Base-by-base conservation (phyloP, 1,139 yeast genomes). In the Candida smagusa region DNA sequence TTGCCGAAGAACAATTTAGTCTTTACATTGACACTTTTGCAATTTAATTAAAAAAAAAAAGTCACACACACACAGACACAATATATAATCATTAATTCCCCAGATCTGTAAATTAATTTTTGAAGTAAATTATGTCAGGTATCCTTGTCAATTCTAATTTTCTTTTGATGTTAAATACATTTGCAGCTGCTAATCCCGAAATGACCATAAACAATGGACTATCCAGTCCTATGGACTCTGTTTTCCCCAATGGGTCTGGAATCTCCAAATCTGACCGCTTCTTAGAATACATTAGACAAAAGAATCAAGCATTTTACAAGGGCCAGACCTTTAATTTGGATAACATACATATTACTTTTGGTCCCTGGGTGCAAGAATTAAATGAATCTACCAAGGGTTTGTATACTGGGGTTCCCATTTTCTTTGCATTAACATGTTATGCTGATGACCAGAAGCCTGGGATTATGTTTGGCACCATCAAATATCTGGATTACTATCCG, bases 281-380 rank as follows among this genome's bases (percentile, higher is more conserved):
- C 32, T n/a, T 42, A n/a, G 31, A 38, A 11, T 35, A 36, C 22
- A 38, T 37, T 28, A 30, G 44, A n/a, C 7, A 13, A 5, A 33
- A 32, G 9, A 44, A 44, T 28, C 16, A 34, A 11, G 12, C 23
- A 12, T 42, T 44, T 22, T 44, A 44, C 28, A 42, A 39, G 28
- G 34, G 30, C 28, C 19, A 38, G 22, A 7, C 31, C 11, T 39
- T 44, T 35, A 16, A 22, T 9, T 35, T 40, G 31, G 43, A 44
- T 12, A 35, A 37, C 6, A 42, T 42, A 4, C 46, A 38, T 7
- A 34, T 37, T 30, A 36, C 38, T 21, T 44, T 42, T 34, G 47
- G 47, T 3, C 47, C 47, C 6, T 44, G 45, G 46, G 44, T 44
- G 19, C 44, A 38, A 31, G 19, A 28, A 9, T 31, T 44, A 30